Base-by-base conservation (phyloP, 2,329 filamentous ascomycete genomes). In the Calycina herbarum region DNA sequence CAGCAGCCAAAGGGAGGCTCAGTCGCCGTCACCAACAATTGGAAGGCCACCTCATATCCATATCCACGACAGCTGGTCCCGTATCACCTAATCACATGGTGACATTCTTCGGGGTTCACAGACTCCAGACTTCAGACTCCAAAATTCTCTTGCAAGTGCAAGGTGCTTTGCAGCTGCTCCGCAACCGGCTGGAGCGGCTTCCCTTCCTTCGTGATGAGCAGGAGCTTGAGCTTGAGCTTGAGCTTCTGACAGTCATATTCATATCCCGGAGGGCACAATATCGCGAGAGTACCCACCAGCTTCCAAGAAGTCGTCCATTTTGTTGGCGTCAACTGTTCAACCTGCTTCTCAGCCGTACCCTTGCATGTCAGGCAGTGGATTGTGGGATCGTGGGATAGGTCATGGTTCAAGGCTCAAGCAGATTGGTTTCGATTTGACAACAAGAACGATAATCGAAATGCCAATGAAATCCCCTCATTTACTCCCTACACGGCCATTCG, bases 1-100 rank as follows among this genome's bases (percentile, higher is more conserved):
- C 45, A 51, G 45, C 20, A 51, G 45, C 17, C 42, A 51, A 20
- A 54, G 42, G 38, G 59, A 61, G 40, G 59, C 42, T 54, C 59
- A 51, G 59, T 48, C 42, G n/a, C 42, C 17, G 59, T 48, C 42
- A 48, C 42, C 42, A 48, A 48, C 42, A 48, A 20, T 38, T 33
- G 31, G 31, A 33, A 33, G 31, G 31, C 31, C 31, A 33, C 31
- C 31, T 33, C 27, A 29, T 29, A 29, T 29, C 27, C 31, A 33
- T 1, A 10, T 15, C 40, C 40, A 42, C 40, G 15, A 42, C 42
- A 45, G 42, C 42, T 51, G 45, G 20, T 51, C 45, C 45, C 45
- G 45, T 51, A 51, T 51, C 45, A 51, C 45, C 45, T 24, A 20
- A 51, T 51, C 45, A 51, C 45, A 51, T 51, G 45, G 45, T 27